Conservation (phyloP, 2,329 filamentous ascomycete species). For the Diaporthe eres region DNA sequence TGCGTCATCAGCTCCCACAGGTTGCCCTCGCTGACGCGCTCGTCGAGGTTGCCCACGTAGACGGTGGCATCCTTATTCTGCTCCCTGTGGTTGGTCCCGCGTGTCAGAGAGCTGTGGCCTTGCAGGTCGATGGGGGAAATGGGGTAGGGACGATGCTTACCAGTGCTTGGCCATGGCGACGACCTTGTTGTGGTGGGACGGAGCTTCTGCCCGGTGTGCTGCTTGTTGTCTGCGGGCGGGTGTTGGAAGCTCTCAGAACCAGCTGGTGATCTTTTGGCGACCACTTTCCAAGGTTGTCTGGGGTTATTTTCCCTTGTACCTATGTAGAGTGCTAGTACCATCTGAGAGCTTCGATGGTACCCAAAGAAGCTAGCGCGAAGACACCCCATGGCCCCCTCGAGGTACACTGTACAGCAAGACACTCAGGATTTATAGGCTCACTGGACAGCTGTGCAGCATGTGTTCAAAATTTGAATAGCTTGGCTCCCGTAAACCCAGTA, state of each 20-base stretch:
- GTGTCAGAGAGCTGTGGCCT: slow-evolving; percentile 11
- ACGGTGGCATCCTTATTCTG: slow-evolving; percentile 99
- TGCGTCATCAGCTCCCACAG: slow-evolving; percentile 99
- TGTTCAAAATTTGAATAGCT: not conserved
- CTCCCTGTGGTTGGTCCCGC: slow-evolving; percentile 71
- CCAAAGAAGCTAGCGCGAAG: not conserved
- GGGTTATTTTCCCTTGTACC: not conserved
- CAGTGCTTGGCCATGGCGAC: slow-evolving; percentile 50
- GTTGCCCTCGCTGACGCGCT: slow-evolving; percentile 90
- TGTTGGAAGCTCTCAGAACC: not conserved
- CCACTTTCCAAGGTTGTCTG: not conserved
- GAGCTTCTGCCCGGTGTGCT: not conserved
- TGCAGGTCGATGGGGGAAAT: not conserved
- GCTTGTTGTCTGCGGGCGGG: not conserved
- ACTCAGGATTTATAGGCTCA: not conserved
- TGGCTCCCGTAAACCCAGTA: too few species aligned
- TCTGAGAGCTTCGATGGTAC: not conserved
- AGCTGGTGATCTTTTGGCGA: slow-evolving; percentile 8
- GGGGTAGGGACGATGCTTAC: slow-evolving; percentile 40
- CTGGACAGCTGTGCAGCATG: too few species aligned
- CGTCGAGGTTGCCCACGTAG: slow-evolving; percentile 98
- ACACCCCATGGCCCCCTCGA: not conserved
- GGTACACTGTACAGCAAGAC: not conserved
- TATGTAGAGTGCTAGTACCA: not conserved
- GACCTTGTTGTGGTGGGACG: not conserved